These are phyloP conservation scores for Capsella bursapastoris DNA, from an alignment of 345 rosid species.

Conservation along the genomic window DNA sequence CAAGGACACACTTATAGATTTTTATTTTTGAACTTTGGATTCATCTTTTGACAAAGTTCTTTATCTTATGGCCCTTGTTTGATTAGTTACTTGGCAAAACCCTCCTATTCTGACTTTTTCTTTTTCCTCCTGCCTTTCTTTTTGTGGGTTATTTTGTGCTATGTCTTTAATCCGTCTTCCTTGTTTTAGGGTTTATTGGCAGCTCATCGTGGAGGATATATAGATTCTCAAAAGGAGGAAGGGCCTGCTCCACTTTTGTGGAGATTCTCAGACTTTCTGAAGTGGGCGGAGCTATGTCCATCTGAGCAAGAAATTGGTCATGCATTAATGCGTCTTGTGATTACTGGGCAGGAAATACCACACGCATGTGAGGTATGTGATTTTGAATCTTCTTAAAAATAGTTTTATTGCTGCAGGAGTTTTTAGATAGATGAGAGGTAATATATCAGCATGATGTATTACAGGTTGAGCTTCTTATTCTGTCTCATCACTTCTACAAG, in stretches of 20 bases:
- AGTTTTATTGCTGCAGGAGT: slow-evolving; percentile 13
- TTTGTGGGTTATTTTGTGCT: slow-evolving; percentile 6
- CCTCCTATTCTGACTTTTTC: slow-evolving; percentile 10
- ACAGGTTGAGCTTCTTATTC: slow-evolving; percentile 97
- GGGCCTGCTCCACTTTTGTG: slow-evolving; percentile 97
- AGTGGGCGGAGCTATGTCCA: slow-evolving; percentile 98
- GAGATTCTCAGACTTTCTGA: slow-evolving; percentile 96
- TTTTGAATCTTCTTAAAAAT: slow-evolving; percentile 12
- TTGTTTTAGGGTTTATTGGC: slow-evolving; percentile 84
- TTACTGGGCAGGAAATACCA: slow-evolving; percentile 96
- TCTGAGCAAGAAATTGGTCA: slow-evolving; percentile 98
- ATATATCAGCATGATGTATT: slow-evolving; percentile 22
- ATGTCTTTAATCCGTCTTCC: slow-evolving; percentile 30
- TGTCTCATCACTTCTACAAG: slow-evolving; percentile 96
- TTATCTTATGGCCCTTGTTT: slow-evolving; percentile 21
- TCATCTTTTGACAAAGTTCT: background rate
- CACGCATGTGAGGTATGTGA: slow-evolving; percentile 91
- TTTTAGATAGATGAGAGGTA: slow-evolving; percentile 10
- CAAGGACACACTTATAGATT: background rate
- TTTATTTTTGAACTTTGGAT: slow-evolving; percentile 7
- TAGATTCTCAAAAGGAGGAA: slow-evolving; percentile 95
- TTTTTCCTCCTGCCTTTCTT: slow-evolving; percentile 8
- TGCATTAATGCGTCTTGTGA: slow-evolving; percentile 98
- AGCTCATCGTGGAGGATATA: slow-evolving; percentile 98
- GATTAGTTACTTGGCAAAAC: slow-evolving; percentile 17